Base-by-base conservation (phyloP, 306 rosid species). In the Acacia confusa region DNA sequence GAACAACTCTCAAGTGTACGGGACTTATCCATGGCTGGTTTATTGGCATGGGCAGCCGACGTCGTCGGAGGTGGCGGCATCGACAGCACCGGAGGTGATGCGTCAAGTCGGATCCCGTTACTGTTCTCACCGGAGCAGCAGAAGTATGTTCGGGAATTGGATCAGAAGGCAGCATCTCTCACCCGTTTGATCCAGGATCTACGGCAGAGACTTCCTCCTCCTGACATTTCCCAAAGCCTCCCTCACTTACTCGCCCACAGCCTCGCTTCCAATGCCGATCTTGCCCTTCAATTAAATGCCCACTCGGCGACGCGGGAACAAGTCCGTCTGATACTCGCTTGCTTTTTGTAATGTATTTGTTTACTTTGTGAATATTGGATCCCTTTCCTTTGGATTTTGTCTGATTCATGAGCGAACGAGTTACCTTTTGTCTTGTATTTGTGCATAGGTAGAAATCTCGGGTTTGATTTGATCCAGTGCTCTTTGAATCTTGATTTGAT, bases 1-100 rank as follows among this genome's bases (percentile, higher is more conserved):
- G 43, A 17, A 7, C 45, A 6, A 52, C 58, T 5, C 44, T 16
- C 4, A 2, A 36, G 15, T 22, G 27, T 19, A 0, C 45, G 9
- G 12, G 30, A 6, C 32, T n/a, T 41, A 44, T 22, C 75, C 34
- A 95, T 95, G 99, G 99, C 98, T 4, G 98, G 99, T 70, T 79
- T 93, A 78, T 86, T 95, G 44, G 98, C 99, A 68, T 95, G 99
- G 99, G 99, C 99, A 41, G 98, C 98, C 4, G 97, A 94, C 68
- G 98, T 93, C 9, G 99, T 94, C 13, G 93, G 93, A 25, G 91
- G 88, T 1, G 92, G 92, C 10, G 91, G 86, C 1, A 74, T 73
- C 17, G 86, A 82, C 14, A 89, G 70, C 22, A 72, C 72, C n/a
- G 88, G 76, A 5, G 89, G 70, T 27, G 88, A 84, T 32, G 68